phyloP scores from a whole-genome alignment of 179 eudicot species.

The Carnegiea gigantea region DNA sequence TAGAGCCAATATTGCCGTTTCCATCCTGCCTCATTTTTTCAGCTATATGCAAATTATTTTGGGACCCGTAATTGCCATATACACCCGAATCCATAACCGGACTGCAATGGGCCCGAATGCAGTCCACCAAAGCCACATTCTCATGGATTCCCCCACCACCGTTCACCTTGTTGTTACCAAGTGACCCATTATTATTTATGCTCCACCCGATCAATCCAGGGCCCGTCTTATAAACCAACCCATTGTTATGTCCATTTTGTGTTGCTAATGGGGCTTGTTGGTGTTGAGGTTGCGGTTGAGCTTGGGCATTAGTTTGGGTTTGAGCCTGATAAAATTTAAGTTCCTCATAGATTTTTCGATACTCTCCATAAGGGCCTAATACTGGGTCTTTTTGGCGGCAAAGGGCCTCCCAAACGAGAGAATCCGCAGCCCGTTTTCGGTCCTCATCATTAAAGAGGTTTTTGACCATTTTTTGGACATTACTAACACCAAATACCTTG shows the following conservation, averaged over 20 bases:
- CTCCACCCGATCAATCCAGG: constrained; percentile 46
- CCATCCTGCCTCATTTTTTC: constrained; percentile 36
- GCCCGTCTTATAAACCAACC: constrained; percentile 30
- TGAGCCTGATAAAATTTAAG: constrained; percentile 44
- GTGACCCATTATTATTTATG: constrained; percentile 28
- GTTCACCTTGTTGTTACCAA: constrained; percentile 18
- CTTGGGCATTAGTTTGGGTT: constrained; percentile 25
- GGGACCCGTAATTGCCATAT: constrained; percentile 26
- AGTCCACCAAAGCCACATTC: constrained; percentile 34
- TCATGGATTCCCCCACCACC: constrained; percentile 21
- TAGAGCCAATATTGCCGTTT: constrained; percentile 30
- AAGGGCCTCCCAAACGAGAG: constrained; percentile 84
- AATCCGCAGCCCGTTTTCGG: constrained; percentile 53
- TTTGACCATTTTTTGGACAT: constrained; percentile 61
- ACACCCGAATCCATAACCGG: constrained; percentile 32
- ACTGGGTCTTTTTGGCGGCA: constrained; percentile 73
- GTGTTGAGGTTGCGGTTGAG: constrained; percentile 28
- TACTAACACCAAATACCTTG: constrained; percentile 86
- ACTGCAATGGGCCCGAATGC: constrained; percentile 32
- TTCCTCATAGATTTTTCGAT: constrained; percentile 54
- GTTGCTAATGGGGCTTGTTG: constrained; percentile 22
- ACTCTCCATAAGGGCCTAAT: constrained; percentile 73
- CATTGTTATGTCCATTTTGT: constrained; percentile 31
- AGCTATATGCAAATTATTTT: constrained; percentile 32
- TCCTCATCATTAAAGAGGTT: constrained; percentile 48